Evolutionary conservation across 2,329 filamentous ascomycete species (phyloP), one percentile per base, ranked within the genome.

Genomic region (Fusarium pseudograminearum): DNA sequence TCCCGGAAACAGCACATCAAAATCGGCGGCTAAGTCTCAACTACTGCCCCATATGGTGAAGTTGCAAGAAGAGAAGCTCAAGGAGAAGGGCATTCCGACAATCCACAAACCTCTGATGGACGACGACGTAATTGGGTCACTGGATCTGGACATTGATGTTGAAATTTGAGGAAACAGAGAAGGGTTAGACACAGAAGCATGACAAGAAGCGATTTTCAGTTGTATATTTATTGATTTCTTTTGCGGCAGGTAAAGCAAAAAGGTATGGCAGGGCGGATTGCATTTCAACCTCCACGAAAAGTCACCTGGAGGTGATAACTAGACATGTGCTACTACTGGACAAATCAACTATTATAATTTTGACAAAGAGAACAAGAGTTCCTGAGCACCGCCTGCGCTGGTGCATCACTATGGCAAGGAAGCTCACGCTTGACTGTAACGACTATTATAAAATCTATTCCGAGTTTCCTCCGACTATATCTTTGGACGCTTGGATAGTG

Each of bases 81-180:
- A 80, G 61, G 85, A 89, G 80, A 89, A 87, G 74, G 86, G 86
- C 15, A 80, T 90, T 64, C 86, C 88, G 5, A 89, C 89, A 15
- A 91, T 93, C 50, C 92, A 95, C 76, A 90, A 92, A 80, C 90
- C 91, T 31, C 87, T 94, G 60, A 91, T 92, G 84, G 94, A 97
- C 67, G 96, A 98, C 76, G 96, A 98, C 76, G 91, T 98, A 58
- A 95, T 98, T 79, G 94, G 91, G 2, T 87, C 90, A 28, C 83
- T 98, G 83, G 96, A 98, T 78, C 82, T 98, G 73, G 95, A 93
- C 30, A 93, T 98, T 77, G 95, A 98, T 73, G 90, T 97, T 74
- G 94, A 97, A 72, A 93, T 97, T 73, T 93, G 83, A 71, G 22
- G 24, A 33, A 36, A 38, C 11, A n/a, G 50, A 22, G 20, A 47